Percentiles rank a stretch among this genome's conserved stretches.
Conservation (phyloP, 345 rosid species). For the Pugionium cornutum region DNA sequence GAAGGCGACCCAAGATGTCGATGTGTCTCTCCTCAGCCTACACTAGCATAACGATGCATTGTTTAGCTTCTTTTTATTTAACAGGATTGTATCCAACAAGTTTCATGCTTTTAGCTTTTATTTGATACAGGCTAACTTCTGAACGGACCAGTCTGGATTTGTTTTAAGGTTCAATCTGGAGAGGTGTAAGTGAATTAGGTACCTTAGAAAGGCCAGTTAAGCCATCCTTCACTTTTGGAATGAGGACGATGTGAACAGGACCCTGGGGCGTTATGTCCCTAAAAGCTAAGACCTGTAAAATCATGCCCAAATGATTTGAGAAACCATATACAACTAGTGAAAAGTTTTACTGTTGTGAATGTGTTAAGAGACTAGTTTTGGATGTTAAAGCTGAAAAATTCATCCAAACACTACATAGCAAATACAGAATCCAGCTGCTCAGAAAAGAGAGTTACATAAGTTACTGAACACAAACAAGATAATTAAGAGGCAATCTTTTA, state of each 20-base stretch:
- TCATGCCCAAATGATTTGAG: neutral
- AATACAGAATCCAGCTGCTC: neutral
- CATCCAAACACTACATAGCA: conserved; percentile 1
- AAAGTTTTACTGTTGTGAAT: neutral
- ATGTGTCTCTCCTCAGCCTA: conserved; percentile 96
- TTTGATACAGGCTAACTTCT: neutral
- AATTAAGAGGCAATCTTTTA: neutral
- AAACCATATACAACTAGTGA: conserved; percentile 8
- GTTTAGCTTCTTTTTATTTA: conserved; percentile 37
- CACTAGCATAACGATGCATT: conserved; percentile 22
- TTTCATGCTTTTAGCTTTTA: no score
- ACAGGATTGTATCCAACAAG: conserved; percentile 46
- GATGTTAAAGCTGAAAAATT: neutral
- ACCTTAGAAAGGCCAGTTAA: conserved; percentile 89
- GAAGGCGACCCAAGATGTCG: conserved; percentile 85
- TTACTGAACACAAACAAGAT: no score
- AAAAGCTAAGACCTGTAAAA: conserved; percentile 74
- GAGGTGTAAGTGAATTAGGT: conserved; percentile 20
- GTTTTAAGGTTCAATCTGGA: neutral
- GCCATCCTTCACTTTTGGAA: conserved; percentile 87
- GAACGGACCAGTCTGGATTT: neutral
- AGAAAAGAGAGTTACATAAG: neutral
- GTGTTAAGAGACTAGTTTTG: neutral
- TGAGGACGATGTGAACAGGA: conserved; percentile 78
- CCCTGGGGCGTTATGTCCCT: conserved; percentile 84